These are phyloP conservation scores for Nicotiana rustica DNA, from an alignment of 305 asterid genomes.

Conservation along the genomic window DNA sequence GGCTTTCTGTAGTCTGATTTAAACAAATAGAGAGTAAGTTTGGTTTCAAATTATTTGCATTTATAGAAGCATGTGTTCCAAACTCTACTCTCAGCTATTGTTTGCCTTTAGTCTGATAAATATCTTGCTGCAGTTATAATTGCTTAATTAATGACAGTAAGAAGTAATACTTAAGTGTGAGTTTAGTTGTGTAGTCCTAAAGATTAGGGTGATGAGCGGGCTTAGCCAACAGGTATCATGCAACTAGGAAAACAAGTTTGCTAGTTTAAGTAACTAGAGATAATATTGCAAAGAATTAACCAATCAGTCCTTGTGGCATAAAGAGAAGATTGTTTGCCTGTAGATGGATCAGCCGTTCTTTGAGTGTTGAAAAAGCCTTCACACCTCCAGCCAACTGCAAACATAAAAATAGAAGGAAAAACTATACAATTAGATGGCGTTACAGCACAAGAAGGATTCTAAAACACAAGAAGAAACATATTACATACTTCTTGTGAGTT, in stretches of 20 bases:
- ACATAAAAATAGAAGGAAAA: constrained; percentile 37
- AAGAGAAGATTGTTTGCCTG: constrained; percentile 56
- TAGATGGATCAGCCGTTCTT: constrained; percentile 72
- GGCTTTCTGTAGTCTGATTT: constrained; percentile 76
- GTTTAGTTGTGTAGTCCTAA: constrained; percentile 3
- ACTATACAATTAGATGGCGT: constrained; percentile 10
- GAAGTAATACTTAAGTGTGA: constrained; percentile 2
- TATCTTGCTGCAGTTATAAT: neutral
- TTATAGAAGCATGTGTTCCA: constrained; percentile 30
- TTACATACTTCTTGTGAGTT: constrained; percentile 59
- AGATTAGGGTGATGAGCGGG: neutral
- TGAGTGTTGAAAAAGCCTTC: constrained; percentile 66
- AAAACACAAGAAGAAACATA: constrained; percentile 33
- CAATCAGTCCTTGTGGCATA: constrained; percentile 20
- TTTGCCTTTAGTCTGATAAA: neutral
- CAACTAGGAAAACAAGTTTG: constrained; percentile 1
- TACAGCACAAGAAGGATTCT: neutral
- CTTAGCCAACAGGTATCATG: constrained; percentile 26
- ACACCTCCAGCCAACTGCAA: constrained; percentile 57
- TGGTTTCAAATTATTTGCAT: constrained; percentile 18
- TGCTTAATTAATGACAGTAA: neutral
- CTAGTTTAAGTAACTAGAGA: constrained; percentile 5
- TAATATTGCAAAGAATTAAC: constrained; percentile 7
- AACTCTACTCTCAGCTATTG: neutral
- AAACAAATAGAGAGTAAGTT: constrained; percentile 30